These are phyloP conservation scores for Purshia tridentata DNA, from an alignment of 306 rosid genomes.

Conservation along the genomic window DNA sequence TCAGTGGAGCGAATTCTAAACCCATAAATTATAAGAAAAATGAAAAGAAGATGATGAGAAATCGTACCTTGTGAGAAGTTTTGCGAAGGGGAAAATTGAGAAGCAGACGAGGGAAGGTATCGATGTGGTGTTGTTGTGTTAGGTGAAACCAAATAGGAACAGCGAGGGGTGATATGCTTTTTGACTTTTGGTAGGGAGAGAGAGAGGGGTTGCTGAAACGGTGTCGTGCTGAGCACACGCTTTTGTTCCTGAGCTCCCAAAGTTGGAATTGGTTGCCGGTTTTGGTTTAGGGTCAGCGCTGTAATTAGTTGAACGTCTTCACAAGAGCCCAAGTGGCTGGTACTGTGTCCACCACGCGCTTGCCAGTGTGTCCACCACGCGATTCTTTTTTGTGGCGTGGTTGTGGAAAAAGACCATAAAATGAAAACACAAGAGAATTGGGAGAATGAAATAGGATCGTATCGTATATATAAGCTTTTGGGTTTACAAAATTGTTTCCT, in stretches of 20 bases:
- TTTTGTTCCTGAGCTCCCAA: conserved; percentile 11
- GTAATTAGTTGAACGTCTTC: background rate
- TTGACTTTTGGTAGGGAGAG: background rate
- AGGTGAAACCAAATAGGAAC: conserved; percentile 10
- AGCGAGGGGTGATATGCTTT: background rate
- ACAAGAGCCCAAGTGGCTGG: too few species aligned
- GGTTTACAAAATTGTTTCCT: too few species aligned
- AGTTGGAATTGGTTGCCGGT: background rate
- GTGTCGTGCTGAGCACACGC: conserved; percentile 66
- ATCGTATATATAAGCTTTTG: too few species aligned
- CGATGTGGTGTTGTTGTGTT: background rate
- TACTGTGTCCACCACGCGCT: too few species aligned
- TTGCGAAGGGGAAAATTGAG: background rate
- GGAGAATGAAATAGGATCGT: too few species aligned
- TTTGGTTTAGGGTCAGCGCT: background rate
- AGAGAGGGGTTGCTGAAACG: conserved; percentile 6
- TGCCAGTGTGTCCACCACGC: too few species aligned
- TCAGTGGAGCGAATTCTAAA: background rate
- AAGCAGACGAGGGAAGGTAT: conserved; percentile 7
- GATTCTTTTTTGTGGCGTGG: too few species aligned
- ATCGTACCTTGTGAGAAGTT: conserved; percentile 23
- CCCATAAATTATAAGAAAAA: background rate
- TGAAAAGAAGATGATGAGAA: background rate
- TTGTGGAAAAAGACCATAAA: too few species aligned
- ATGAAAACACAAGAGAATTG: too few species aligned